These are phyloP conservation scores for Candida tetrigidarum DNA, from an alignment of 1,139 yeast genomes.

Conservation along the genomic window DNA sequence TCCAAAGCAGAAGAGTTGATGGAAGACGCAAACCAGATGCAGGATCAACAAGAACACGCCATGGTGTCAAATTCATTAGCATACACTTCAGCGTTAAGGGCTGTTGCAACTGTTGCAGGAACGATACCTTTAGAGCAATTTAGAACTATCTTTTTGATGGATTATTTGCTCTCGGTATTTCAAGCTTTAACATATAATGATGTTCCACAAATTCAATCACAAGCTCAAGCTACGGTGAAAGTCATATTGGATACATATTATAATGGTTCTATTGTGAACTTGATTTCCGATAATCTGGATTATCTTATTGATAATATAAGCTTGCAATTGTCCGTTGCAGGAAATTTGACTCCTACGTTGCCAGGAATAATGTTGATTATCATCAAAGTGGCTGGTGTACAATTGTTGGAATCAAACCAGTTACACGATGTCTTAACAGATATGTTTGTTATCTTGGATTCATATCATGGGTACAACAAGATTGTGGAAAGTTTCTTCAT, in stretches of 20 bases:
- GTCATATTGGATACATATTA: constrained; percentile 58
- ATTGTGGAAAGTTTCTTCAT: constrained; percentile 76
- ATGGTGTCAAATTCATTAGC: constrained; percentile 18
- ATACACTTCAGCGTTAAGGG: constrained; percentile 34
- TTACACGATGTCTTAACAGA: constrained; percentile 75
- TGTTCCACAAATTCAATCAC: constrained; percentile 32
- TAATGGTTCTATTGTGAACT: constrained; percentile 53
- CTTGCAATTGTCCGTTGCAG: constrained; percentile 64
- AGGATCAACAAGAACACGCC: neutral
- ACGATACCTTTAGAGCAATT: constrained; percentile 30
- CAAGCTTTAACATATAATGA: constrained; percentile 38
- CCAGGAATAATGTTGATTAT: constrained; percentile 72
- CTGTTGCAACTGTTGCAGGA: constrained; percentile 32
- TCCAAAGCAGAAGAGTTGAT: constrained; percentile 32
- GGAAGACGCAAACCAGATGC: constrained; percentile 19
- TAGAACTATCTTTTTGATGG: constrained; percentile 35
- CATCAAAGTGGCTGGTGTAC: constrained; percentile 69
- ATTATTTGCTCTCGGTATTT: constrained; percentile 35
- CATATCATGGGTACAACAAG: constrained; percentile 78
- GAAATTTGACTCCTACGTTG: constrained; percentile 68
- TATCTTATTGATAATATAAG: constrained; percentile 81
- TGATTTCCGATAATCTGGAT: constrained; percentile 74
- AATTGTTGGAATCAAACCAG: constrained; percentile 56
- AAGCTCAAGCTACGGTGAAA: constrained; percentile 31
- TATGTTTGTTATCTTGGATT: constrained; percentile 76